Conservation (phyloP, 495 filamentous ascomycete species). For the Penicillium arizonense region DNA sequence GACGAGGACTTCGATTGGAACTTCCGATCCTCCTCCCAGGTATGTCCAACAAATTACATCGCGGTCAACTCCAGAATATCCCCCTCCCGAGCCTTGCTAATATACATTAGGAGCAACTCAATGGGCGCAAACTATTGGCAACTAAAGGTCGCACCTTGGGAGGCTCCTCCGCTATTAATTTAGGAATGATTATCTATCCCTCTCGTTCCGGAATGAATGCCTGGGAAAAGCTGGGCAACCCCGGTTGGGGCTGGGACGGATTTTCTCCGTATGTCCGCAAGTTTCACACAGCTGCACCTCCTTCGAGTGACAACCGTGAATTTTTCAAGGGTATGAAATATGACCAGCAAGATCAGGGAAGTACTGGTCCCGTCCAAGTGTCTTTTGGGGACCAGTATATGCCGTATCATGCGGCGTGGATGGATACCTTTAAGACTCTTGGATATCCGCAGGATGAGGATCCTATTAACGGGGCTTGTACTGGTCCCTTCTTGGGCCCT, state of each 20-base stretch:
- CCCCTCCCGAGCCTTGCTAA: background rate
- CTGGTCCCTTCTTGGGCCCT: constrained; percentile 16
- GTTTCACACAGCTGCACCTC: constrained; percentile 11
- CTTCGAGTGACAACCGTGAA: constrained; percentile 5
- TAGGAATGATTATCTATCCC: constrained; percentile 25
- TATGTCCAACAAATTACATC: constrained; percentile 5
- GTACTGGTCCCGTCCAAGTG: constrained; percentile 23
- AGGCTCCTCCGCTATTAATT: constrained; percentile 55
- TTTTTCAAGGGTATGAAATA: constrained; percentile 12
- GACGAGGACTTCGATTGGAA: constrained; percentile 55
- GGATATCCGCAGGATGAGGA: constrained; percentile 20
- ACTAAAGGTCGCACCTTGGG: constrained; percentile 53
- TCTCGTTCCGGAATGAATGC: constrained; percentile 41
- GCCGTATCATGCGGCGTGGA: constrained; percentile 23
- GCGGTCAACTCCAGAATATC: background rate
- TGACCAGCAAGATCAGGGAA: constrained; percentile 14
- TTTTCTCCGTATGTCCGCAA: constrained; percentile 42
- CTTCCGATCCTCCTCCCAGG: constrained; percentile 49
- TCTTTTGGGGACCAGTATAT: constrained; percentile 24
- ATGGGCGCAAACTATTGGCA: constrained; percentile 15
- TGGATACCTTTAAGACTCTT: constrained; percentile 17
- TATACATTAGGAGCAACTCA: constrained; percentile 16
- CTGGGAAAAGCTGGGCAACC: constrained; percentile 51
- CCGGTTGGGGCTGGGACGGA: constrained; percentile 50
- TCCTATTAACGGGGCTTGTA: constrained; percentile 11